Conservation (phyloP, 306 rosid species). For the Dalbergia cultrata region DNA sequence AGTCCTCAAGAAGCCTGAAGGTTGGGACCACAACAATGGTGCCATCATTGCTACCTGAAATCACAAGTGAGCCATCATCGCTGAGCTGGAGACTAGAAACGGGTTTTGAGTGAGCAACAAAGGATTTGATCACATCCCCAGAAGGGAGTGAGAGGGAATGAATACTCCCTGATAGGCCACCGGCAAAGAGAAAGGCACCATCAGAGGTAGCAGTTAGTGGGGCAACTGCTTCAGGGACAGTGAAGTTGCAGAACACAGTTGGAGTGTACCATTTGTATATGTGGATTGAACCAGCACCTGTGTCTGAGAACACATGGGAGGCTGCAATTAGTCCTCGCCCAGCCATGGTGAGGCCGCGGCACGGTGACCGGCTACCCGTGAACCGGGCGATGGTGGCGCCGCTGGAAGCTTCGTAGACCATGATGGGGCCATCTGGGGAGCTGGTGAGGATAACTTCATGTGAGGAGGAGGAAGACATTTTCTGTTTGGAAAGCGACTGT, state of each 20-base stretch:
- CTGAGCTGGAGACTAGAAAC: conserved; percentile 63
- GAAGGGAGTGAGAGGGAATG: conserved; percentile 58
- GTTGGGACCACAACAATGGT: conserved; percentile 61
- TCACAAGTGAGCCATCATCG: conserved; percentile 68
- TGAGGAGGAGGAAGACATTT: conserved; percentile 55
- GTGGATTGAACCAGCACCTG: conserved; percentile 68
- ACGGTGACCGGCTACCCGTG: conserved; percentile 61
- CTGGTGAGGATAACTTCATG: conserved; percentile 69
- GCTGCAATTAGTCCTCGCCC: conserved; percentile 57
- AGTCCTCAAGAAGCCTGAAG: conserved; percentile 52
- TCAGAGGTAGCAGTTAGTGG: conserved; percentile 62
- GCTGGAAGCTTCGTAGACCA: conserved; percentile 59
- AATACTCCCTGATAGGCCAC: conserved; percentile 73
- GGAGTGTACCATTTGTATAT: conserved; percentile 73
- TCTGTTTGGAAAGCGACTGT: conserved; percentile 16
- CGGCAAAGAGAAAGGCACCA: conserved; percentile 67
- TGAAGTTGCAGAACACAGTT: conserved; percentile 52
- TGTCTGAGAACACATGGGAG: conserved; percentile 64
- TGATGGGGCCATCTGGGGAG: conserved; percentile 68
- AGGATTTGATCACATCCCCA: conserved; percentile 61
- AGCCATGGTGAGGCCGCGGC: conserved; percentile 54
- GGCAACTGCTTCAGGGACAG: conserved; percentile 69
- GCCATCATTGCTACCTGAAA: conserved; percentile 83
- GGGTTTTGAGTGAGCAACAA: conserved; percentile 54
- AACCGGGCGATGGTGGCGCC: conserved; percentile 54